These are phyloP conservation scores for Dicorynia guianensis DNA, from an alignment of 306 rosid species.

Conservation along the genomic window DNA sequence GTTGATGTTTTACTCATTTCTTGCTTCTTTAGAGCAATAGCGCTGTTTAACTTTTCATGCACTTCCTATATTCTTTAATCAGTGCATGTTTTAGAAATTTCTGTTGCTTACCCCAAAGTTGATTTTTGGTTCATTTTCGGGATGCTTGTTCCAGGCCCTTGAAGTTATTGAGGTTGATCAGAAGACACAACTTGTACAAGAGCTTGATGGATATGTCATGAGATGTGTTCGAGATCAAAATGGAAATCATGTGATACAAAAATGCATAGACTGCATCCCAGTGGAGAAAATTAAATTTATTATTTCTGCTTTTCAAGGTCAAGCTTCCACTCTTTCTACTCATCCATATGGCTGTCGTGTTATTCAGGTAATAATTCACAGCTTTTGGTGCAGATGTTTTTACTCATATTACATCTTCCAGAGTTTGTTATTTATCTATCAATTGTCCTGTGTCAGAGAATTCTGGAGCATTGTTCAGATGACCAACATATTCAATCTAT, in stretches of 20 bases:
- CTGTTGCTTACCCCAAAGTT: neutral
- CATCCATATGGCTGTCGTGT: conserved; percentile 87
- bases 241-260: conserved; percentile 82
- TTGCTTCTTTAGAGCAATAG: neutral
- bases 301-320: conserved; percentile 62
- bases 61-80: neutral
- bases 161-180: conserved; percentile 70
- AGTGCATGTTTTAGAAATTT: neutral
- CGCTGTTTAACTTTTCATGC: neutral
- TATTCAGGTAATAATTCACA: conserved; percentile 59
- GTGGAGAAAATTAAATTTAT: conserved; percentile 58
- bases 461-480: conserved; percentile 75
- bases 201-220: conserved; percentile 75
- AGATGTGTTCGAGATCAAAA: conserved; percentile 77
- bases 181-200: conserved; percentile 59
- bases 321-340: conserved; percentile 60
- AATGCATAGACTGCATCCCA: conserved; percentile 73
- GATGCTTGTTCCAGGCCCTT: conserved; percentile 57
- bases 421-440: conserved; percentile 9
- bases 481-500: conserved; percentile 55
- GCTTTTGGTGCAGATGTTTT: conserved; percentile 15
- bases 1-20: neutral
- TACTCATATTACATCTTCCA: conserved; percentile 21
- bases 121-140: conserved; percentile 7
- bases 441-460: conserved; percentile 52